Evolutionary conservation across 306 rosid genomes (phyloP).

Genomic region (Arachis stenosperma): DNA sequence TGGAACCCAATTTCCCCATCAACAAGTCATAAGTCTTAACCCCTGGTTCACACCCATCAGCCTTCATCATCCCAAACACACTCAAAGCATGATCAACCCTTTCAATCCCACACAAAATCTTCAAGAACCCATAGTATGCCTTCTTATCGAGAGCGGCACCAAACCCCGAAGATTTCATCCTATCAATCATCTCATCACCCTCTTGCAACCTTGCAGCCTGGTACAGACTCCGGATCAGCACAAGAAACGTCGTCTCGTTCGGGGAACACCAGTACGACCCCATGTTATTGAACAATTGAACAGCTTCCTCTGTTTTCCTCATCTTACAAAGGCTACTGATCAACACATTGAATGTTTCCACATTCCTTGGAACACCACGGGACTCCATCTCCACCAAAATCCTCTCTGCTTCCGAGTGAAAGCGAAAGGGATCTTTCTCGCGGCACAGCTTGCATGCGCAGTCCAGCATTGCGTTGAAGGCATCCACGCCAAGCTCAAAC

Average conservation of each 20-base stretch:
- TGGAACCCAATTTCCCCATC: slow-evolving; percentile 68
- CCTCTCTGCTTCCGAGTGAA: slow-evolving; percentile 66
- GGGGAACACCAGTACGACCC: slow-evolving; percentile 71
- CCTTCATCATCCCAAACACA: slow-evolving; percentile 77
- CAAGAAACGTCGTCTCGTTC: slow-evolving; percentile 55
- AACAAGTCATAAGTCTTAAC: slow-evolving; percentile 66
- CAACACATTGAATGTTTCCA: slow-evolving; percentile 77
- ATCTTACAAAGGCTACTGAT: slow-evolving; percentile 76
- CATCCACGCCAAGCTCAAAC: slow-evolving; percentile 62
- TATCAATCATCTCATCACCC: slow-evolving; percentile 88
- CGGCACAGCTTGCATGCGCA: slow-evolving; percentile 75
- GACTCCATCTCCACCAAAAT: slow-evolving; percentile 71
- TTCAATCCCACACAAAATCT: slow-evolving; percentile 81
- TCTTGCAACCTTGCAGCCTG: slow-evolving; percentile 83
- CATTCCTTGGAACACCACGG: slow-evolving; percentile 76
- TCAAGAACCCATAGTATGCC: slow-evolving; percentile 64
- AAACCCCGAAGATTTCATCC: slow-evolving; percentile 69
- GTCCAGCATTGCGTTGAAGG: slow-evolving; percentile 78
- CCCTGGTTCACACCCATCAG: slow-evolving; percentile 73
- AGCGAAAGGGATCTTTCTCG: slow-evolving; percentile 67
- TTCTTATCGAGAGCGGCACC: slow-evolving; percentile 62
- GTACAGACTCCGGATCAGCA: slow-evolving; percentile 68
- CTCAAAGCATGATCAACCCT: slow-evolving; percentile 76
- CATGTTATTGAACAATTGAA: slow-evolving; percentile 58
- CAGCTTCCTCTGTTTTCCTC: slow-evolving; percentile 68